Base-by-base conservation (phyloP, 1,284 basidiomycete species). In the Papiliotrema flavescens region DNA sequence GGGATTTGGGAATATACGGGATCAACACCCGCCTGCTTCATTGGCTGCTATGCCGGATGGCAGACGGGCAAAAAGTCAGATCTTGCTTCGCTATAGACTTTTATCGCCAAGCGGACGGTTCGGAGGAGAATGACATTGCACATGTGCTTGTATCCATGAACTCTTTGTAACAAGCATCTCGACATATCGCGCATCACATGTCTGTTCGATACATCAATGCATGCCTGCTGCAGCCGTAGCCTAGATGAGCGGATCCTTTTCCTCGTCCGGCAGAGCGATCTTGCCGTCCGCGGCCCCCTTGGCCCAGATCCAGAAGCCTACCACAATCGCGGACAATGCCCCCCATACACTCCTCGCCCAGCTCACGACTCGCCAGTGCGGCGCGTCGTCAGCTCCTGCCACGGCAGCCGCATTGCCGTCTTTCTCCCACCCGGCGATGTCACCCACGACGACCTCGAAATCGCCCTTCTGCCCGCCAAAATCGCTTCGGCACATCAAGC, bases 1-100 rank as follows among this genome's bases (percentile, higher is more conserved):
- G 80, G 74, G 84, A 85, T 6, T 66, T 92, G 9, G 90, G 90
- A 2, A 77, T 91, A 22, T 84, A 89, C 66, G 90, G 91, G 2
- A 84, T 91, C 43, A 94, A 95, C 67, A 79, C 79, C n/a, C 80
- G 85, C 22, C 73, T 90, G 1, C 84, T 81, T 1, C 76, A 75
- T 54, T 91, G 88, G 86, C 64, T 92, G n/a, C 67, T 90, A 43
- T 78, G 81, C 32, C 44, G 43, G n/a, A 57, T 63, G 17, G 56
- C 22, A 2, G 54, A 58, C 22, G 64, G 63, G 1, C 50, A 53
- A 49, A 51, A 49, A 51, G 47, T 74, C 15, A 57, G 64, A 23
- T 71, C 66, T 3, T 64, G 60, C 44, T 34, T 75, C 9, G 49
- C 67, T 20, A 62, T 69, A 51, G 74, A 77, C 49, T 75, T 67